Conservation (phyloP, 1,139 yeast genomes). For the Blastobotrys aristatus region DNA sequence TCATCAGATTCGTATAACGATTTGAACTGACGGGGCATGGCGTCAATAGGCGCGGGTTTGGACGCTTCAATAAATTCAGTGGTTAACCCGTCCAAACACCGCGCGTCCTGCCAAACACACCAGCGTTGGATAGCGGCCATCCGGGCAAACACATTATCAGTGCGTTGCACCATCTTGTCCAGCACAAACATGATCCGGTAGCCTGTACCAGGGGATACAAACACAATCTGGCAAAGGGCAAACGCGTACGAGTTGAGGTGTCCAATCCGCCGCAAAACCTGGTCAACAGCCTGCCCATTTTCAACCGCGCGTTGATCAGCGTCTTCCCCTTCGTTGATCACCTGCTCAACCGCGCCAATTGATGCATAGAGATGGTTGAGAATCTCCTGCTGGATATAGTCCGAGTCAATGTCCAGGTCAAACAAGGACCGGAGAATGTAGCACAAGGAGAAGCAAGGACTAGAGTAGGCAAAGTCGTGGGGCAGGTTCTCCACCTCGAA, state of each 20-base stretch:
- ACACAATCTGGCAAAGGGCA: slow-evolving; percentile 28
- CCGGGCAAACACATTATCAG: slow-evolving; percentile 12
- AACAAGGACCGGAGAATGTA: slow-evolving; percentile 27
- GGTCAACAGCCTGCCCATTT: slow-evolving; percentile 17
- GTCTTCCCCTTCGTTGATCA: neutral
- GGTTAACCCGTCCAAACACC: slow-evolving; percentile 20
- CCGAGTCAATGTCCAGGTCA: slow-evolving; percentile 29
- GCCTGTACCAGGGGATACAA: slow-evolving; percentile 31
- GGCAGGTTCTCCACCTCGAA: slow-evolving; percentile 31
- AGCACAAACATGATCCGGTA: slow-evolving; percentile 28
- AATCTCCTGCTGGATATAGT: slow-evolving; percentile 22
- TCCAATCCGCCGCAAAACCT: slow-evolving; percentile 18
- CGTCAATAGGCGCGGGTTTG: slow-evolving; percentile 24
- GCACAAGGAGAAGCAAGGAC: slow-evolving; percentile 30
- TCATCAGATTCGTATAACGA: slow-evolving; percentile 26
- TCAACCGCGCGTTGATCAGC: slow-evolving; percentile 13
- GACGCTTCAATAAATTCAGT: slow-evolving; percentile 23
- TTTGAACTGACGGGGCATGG: slow-evolving; percentile 17
- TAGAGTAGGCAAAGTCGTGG: slow-evolving; percentile 34
- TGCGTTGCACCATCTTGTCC: slow-evolving; percentile 20
- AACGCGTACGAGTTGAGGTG: slow-evolving; percentile 24
- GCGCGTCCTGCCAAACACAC: slow-evolving; percentile 29
- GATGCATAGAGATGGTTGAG: slow-evolving; percentile 11
- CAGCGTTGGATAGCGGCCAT: slow-evolving; percentile 26
- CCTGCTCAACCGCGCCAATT: slow-evolving; percentile 15